Evolutionary conservation across 495 filamentous ascomycete genomes (phyloP), one percentile per base, ranked within the genome.

Genomic region (Xylaria intraflava): DNA sequence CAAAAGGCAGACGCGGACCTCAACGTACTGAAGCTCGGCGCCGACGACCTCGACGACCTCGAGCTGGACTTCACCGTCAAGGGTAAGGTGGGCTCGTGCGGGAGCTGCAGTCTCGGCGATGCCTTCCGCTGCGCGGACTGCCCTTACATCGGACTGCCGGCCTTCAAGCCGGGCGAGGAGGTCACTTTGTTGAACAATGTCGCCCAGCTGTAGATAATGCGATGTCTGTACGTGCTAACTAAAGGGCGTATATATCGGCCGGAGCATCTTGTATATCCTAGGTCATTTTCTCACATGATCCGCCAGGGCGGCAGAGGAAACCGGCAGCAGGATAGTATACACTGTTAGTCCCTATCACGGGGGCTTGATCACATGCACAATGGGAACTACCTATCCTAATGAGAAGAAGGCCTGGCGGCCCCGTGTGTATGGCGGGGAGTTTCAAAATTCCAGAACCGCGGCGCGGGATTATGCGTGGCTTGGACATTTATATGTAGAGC

Each of bases 141-240:
- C 66, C 92, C 92, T 0, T 97, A 95, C 70, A 83, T 94, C 56
- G 94, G 93, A 8, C 74, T 97, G 48, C 93, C 94, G 2, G 85
- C 93, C 6, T 98, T 98, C 73, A 96, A 95, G 78, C 89, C 88
- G 3, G 94, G 93, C 3, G 90, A 98, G 75, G 89, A 96, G 71
- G 89, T 97, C 31, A 76, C 82, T 66, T 74, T 98, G 26, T 54
- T 93, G 57, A 91, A 94, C 64, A 86, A 95, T 62, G 82, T 87
- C 55, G 83, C 88, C 12, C 94, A 97, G 75, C 70, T 98, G 45
- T 98, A 66, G 76, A 51, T 22, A 11, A 11, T 38, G 6, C 5
- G 26, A 3, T 1, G 2, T 2, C 24, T 39, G n/a, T n/a, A 23
- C 22, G 9, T 26, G 14, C 5, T 14, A n/a, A 14, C 8, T 9